Evolutionary conservation across 2,329 filamentous ascomycete species (phyloP), one percentile per base, ranked within the genome.

Genomic region (Cladophialophora exuberans): DNA sequence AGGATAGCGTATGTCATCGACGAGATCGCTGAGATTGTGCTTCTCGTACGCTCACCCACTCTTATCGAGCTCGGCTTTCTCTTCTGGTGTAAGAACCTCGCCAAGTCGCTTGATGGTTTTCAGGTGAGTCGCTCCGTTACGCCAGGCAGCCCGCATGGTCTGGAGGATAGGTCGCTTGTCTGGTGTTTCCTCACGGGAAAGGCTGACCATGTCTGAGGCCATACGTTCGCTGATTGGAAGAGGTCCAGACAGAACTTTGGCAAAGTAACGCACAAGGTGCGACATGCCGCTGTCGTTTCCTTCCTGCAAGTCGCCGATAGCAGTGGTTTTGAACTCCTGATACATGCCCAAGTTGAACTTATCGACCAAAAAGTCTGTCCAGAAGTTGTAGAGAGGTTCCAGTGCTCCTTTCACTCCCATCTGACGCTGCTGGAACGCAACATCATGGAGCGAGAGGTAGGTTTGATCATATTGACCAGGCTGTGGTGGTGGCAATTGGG

Each of bases 271-370:
- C 63, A 88, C 74, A 52, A 90, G 75, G 67, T 81, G 81, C 55
- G 77, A 78, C 66, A 88, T 74, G 44, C 87, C 87, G 60, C 74
- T 74, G 56, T 75, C 74, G 56, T 77, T 77, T 65, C 73, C 72
- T 65, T 76, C 76, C 54, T 72, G 69, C 52, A 79, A 76, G 71
- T 91, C 88, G 67, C 86, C 83, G 58, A 86, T 73, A 52, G 88
- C 87, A 68, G 82, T 78, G 65, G 76, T 75, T 61, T 83, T 83
- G 73, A 91, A 90, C 69, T 91, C 87, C 67, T 83, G 76, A 73
- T 91, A 91, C 83, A 92, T 88, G 67, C 76, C 77, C 55, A 79
- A 77, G 70, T 91, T 88, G 79, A 91, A 90, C 72, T 88, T 86
- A 65, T 83, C 79, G 60, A 84, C 80, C 60, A 91, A 78, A 67